Base-by-base conservation (phyloP, 257 asterid species). In the Verbascum thapsus region DNA sequence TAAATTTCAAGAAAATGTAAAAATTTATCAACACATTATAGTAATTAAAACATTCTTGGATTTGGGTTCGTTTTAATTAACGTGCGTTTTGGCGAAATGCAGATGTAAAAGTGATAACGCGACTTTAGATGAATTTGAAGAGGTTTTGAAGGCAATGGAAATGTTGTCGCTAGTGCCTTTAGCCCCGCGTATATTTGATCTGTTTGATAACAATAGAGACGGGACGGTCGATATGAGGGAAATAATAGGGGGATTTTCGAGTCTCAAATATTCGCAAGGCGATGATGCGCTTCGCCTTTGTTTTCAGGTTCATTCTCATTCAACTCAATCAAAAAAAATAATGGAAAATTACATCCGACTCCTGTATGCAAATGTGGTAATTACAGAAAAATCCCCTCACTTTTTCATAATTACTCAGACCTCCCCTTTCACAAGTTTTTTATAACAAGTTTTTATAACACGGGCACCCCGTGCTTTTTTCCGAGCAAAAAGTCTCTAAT, bases 161-260 rank as follows among this genome's bases (percentile, higher is more conserved):
- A 77, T 89, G 89, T 58, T 83, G 5, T 78, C 95, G 1, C 74
- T 89, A 3, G 80, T 83, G 55, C 88, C 88, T 23, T 51, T 87
- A 5, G 95, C 97, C 2, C 82, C 82, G 1, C 86, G 97, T 5
- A 89, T 86, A 51, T 89, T 89, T 18, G 91, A 84, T 57, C 50
- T 89, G 63, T 87, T 89, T 23, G 97, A 86, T 52, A 79, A 89
- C 80, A 89, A 89, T 61, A 76, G 89, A 8, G 95, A 89, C 39
- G 95, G 95, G 58, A 83, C 80, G 0, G 89, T 89, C 20, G 95
- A 86, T 63, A 89, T 89, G 97, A 76, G 97, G 54, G 95, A 86
- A 45, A 89, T 89, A 20, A 75, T 89, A 1, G 94, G 89, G 10
- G 96, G 96, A 19, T 82, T 89, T 65, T 86, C 96, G 0, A 67